Evolutionary conservation across 768 basidiomycete species (phyloP), one percentile per base, ranked within the genome.

Genomic region (Pholiota conissans): DNA sequence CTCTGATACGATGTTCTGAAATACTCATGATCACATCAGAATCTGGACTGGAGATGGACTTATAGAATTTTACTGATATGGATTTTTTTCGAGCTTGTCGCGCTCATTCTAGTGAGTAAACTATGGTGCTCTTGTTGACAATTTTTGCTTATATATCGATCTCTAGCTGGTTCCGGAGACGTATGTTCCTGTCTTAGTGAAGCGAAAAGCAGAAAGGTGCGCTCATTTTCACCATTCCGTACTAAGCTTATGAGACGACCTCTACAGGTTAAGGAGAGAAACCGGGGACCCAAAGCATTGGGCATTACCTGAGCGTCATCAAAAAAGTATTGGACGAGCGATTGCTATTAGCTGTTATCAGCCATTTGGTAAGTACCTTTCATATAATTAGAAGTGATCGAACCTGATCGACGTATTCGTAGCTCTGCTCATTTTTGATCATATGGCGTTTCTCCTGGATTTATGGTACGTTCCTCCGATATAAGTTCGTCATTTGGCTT

Each of bases 101-200:
- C 81, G 0, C 71, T 93, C 7, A 65, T 84, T 47, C 22, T 81
- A 40, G 86, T 87, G 61, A 62, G 79, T 70, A 10, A 3, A 22
- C 24, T 24, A 9, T 45, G n/a, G n/a, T n/a, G n/a, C n/a, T n/a
- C n/a, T n/a, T n/a, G n/a, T n/a, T n/a, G n/a, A n/a, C n/a, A n/a
- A n/a, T n/a, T n/a, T n/a, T n/a, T n/a, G n/a, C n/a, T n/a, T n/a
- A n/a, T n/a, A n/a, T n/a, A n/a, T n/a, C n/a, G n/a, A n/a, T n/a
- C n/a, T n/a, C n/a, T n/a, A 90, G 82, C 65, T 88, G 34, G 81
- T 90, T 0, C 88, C 88, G 1, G 92, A 93, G 73, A 90, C 90
- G 0, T 91, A 84, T 64, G 70, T 67, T 2, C 86, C 90, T 0
- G 76, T 85, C 7, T 72, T 93, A 6, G 67, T 83, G 30, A 82